Conservation (phyloP, 164 flowering plant species). For the Magnolia changhungtana region DNA sequence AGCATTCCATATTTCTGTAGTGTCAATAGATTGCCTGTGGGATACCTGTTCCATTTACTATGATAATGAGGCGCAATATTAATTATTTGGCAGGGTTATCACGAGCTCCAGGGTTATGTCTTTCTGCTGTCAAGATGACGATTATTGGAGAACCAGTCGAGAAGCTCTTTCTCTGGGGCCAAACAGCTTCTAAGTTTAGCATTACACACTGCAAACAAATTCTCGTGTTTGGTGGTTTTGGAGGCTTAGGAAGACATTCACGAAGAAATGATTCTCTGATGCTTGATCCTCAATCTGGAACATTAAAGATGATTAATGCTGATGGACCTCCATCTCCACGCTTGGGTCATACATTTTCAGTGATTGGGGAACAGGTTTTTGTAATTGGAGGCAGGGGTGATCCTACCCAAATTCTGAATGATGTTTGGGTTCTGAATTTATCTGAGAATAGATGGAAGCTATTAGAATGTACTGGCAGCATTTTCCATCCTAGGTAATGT, state of each 20-base stretch:
- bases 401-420: constrained; percentile 67
- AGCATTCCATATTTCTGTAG: too few relatives aligned
- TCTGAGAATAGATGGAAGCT: constrained; percentile 47
- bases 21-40: not conserved
- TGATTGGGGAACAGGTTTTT: constrained; percentile 59
- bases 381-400: constrained; percentile 91
- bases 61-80: constrained; percentile 44
- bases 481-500: constrained; percentile 68
- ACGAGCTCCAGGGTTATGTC: constrained; percentile 25
- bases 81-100: constrained; percentile 59
- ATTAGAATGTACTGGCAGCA: constrained; percentile 46
- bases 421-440: constrained; percentile 69
- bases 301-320: constrained; percentile 32
- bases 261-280: constrained; percentile 65
- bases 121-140: constrained; percentile 36
- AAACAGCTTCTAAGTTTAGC: constrained; percentile 54
- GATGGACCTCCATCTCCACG: constrained; percentile 63
- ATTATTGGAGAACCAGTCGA: constrained; percentile 70
- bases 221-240: constrained; percentile 89
- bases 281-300: constrained; percentile 49
- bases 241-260: constrained; percentile 89
- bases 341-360: constrained; percentile 71
- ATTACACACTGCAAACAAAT: constrained; percentile 22
- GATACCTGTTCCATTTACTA: constrained; percentile 6
- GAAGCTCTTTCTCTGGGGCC: constrained; percentile 90